Evolutionary conservation across 129 eudicot species (phyloP).

Genomic region (Saposhnikovia divaricata): DNA sequence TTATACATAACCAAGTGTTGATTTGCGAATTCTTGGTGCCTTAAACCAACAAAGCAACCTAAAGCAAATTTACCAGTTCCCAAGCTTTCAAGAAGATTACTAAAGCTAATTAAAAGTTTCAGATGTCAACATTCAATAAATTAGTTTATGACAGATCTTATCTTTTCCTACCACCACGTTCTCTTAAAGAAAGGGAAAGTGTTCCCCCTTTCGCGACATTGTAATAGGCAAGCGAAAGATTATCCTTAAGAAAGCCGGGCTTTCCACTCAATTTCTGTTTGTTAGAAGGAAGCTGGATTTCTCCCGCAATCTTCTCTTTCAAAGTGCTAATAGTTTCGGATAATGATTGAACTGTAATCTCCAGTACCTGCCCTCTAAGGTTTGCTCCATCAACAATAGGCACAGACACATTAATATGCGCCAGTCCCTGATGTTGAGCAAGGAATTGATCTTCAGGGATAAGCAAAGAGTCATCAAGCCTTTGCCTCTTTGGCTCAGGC

Average conservation of each 20-base stretch:
- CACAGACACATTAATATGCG: conserved; percentile 50
- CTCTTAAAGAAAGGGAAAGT: conserved; percentile 41
- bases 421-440: conserved; percentile 87
- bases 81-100: neutral
- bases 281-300: conserved; percentile 53
- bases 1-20: neutral
- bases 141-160: neutral
- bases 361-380: conserved; percentile 67
- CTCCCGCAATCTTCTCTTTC: conserved; percentile 55
- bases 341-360: conserved; percentile 33
- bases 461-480: conserved; percentile 67
- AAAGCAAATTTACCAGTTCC: neutral
- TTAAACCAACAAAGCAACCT: too few relatives aligned
- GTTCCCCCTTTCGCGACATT: conserved; percentile 39
- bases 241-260: conserved; percentile 56
- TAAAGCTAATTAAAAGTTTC: neutral
- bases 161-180: conserved; percentile 43
- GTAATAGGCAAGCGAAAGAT: conserved; percentile 46
- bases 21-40: too few relatives aligned
- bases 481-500: conserved; percentile 84
- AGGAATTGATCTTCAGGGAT: conserved; percentile 88
- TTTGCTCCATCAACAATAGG: conserved; percentile 81
- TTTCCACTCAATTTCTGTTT: conserved; percentile 58
- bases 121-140: neutral
- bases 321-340: conserved; percentile 46